These are phyloP conservation scores for Panicum hallii DNA, from an alignment of 202 grass and related monocot genomes.

Conservation along the genomic window DNA sequence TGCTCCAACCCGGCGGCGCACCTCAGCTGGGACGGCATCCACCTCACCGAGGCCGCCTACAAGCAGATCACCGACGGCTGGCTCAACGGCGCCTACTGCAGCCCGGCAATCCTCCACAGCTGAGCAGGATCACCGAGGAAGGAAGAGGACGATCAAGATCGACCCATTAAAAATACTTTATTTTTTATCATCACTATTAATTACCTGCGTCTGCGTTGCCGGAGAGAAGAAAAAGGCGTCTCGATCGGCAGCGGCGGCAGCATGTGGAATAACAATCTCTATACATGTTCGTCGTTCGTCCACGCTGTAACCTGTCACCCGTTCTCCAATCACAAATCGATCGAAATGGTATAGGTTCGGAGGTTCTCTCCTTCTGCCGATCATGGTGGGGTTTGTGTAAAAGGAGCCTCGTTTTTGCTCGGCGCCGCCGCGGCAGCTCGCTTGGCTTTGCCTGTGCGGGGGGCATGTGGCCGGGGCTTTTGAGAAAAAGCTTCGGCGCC, in stretches of 20 bases:
- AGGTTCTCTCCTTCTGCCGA: too few relatives aligned
- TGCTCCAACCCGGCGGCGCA: slow-evolving; percentile 58
- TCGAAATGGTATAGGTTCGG: slow-evolving; percentile 4
- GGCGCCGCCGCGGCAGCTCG: slow-evolving; percentile 2
- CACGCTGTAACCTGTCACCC: slow-evolving; percentile 8
- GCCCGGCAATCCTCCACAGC: slow-evolving; percentile 57
- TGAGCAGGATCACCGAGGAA: not conserved
- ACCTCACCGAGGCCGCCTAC: slow-evolving; percentile 70
- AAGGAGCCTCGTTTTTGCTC: not conserved
- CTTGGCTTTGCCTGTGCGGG: not conserved
- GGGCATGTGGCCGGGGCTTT: slow-evolving; percentile 40
- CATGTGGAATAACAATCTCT: not conserved
- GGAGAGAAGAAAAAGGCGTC: not conserved
- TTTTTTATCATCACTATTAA: not conserved
- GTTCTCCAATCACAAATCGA: not conserved
- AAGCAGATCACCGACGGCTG: slow-evolving; percentile 66
- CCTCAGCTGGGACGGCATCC: slow-evolving; percentile 84
- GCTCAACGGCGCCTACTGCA: slow-evolving; percentile 61
- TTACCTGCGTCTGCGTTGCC: slow-evolving; percentile 7
- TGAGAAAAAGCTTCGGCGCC: slow-evolving; percentile 8
- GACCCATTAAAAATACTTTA: not conserved
- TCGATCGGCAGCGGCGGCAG: slow-evolving; percentile 1
- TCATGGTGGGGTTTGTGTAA: not conserved
- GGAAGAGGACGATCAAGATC: too few relatives aligned
- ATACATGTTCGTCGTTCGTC: too few relatives aligned